These are phyloP conservation scores for Aspergillus candidus DNA, from an alignment of 2,329 filamentous ascomycete genomes.

Conservation along the genomic window DNA sequence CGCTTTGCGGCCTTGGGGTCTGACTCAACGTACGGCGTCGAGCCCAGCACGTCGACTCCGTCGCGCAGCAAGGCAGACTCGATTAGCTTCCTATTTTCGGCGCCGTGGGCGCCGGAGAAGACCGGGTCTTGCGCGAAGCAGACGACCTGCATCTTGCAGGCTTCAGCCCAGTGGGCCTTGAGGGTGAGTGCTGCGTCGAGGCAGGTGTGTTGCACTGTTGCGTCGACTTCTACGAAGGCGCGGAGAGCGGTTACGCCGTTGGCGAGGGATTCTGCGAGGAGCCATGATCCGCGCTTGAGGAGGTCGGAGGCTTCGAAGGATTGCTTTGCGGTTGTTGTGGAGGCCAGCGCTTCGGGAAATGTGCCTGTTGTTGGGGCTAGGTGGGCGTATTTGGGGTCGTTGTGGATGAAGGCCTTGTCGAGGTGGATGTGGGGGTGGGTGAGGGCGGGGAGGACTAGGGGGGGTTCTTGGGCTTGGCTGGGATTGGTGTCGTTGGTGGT, in stretches of 20 bases:
- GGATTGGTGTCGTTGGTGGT: slow-evolving; percentile 19
- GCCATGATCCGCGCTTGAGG: slow-evolving; percentile 56
- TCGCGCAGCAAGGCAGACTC: slow-evolving; percentile 35
- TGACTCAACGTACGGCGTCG: slow-evolving; percentile 64
- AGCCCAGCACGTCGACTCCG: slow-evolving; percentile 55
- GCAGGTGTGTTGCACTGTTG: slow-evolving; percentile 53
- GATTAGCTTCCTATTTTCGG: slow-evolving; percentile 49
- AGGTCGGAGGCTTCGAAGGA: slow-evolving; percentile 59
- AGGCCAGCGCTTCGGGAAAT: slow-evolving; percentile 59
- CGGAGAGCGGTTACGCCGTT: slow-evolving; percentile 64
- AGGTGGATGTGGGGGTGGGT: slow-evolving; percentile 70
- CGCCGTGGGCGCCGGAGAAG: slow-evolving; percentile 51
- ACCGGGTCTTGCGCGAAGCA: slow-evolving; percentile 66
- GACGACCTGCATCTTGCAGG: slow-evolving; percentile 60
- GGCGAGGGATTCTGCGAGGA: slow-evolving; percentile 59
- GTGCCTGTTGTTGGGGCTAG: slow-evolving; percentile 54
- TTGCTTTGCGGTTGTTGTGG: slow-evolving; percentile 56
- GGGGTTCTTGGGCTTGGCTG: slow-evolving; percentile 7
- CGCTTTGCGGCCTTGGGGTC: slow-evolving; percentile 41
- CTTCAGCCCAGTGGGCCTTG: slow-evolving; percentile 48
- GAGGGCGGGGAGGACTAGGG: slow-evolving; percentile 48
- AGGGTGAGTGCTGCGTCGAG: slow-evolving; percentile 53
- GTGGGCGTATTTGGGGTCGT: slow-evolving; percentile 46
- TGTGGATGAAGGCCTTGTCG: slow-evolving; percentile 47
- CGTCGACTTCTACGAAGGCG: slow-evolving; percentile 66